Base-by-base conservation (phyloP, 495 filamentous ascomycete genomes). In the Annulohypoxylon maeteangense region DNA sequence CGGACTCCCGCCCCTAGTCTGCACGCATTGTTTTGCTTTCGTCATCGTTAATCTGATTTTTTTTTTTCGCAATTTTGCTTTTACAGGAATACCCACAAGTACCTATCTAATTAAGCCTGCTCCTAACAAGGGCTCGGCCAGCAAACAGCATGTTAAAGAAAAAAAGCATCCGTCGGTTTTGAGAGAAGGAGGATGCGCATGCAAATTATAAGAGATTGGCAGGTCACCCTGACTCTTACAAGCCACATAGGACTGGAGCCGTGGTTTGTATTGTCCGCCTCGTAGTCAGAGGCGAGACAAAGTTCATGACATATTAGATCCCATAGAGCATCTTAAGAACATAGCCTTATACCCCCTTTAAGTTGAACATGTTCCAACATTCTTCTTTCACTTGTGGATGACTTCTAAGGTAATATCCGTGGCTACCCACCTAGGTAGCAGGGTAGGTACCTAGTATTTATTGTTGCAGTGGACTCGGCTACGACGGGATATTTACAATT, bases 271-370 rank as follows among this genome's bases (percentile, higher is more conserved):
- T 60, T 50, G 64, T 72, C 54, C 64, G 59, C 25, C 59, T 47
- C 20, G 23, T 18, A 40, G 22, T 55, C 18, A 23, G 58, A 64
- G 60, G 53, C 31, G 63, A 40, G 59, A 64, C 53, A 60, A 45
- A 56, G 70, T 72, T 68, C 29, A 68, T 72, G 70, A 64, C 60
- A 68, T 64, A 72, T 57, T 72, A 72, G 70, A 72, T 65, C 61
- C 57, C 58, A 72, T 72, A 72, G 69, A 72, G 63, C 16, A 72
- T 68, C 64, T 72, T 68, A 72, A 65, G 70, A 72, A 72, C 70
- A 72, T 72, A 72, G 65, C 42, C 27, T 59, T 68, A 72, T 72
- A 72, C 55, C 55, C 53, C 18, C 57, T 42, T 48, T 58, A 16
- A 63, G 23, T 40, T 22, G n/a, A 57, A 6, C 5, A 54, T 54